A percentile compares a stretch with the other conserved stretches of the same genome.
phyloP scores from a whole-genome alignment of 768 basidiomycete genomes.

The Lentinula sp. region DNA sequence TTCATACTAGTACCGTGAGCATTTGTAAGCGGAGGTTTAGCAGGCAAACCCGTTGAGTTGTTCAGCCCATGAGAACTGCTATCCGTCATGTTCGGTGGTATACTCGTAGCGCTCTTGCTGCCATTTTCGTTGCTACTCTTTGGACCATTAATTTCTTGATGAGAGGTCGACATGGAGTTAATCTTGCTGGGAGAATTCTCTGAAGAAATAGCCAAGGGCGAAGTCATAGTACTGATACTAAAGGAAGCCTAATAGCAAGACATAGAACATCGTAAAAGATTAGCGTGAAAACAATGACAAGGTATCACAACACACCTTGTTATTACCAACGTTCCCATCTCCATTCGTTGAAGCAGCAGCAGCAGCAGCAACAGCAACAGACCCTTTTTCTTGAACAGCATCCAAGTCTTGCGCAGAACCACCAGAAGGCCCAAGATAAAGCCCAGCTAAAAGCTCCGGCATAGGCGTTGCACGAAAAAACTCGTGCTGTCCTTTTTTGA shows the following conservation, averaged over 20 bases:
- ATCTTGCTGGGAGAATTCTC: conserved; percentile 1
- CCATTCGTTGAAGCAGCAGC: neutral
- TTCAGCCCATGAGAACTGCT: neutral
- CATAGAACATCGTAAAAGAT: neutral
- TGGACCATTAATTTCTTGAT: neutral
- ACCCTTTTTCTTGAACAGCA: conserved; percentile 3
- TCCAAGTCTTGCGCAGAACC: conserved; percentile 11
- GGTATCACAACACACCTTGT: conserved; percentile 7
- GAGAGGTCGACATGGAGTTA: neutral
- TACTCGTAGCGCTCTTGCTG: neutral
- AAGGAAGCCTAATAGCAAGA: neutral
- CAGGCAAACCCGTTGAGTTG: neutral
- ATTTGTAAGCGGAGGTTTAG: neutral
- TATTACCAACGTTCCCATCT: conserved; percentile 12
- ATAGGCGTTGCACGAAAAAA: conserved; percentile 62
- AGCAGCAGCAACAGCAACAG: neutral
- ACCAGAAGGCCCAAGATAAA: conserved; percentile 51
- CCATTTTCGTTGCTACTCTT: neutral
- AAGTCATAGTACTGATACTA: neutral
- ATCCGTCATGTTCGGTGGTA: neutral
- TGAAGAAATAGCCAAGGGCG: neutral
- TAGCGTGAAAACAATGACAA: neutral
- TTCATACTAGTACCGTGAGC: neutral
- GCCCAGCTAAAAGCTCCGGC: conserved; percentile 54
- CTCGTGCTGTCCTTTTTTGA: conserved; percentile 69